A percentile compares a stretch with the other conserved stretches of the same genome.
Conservation (phyloP, 306 rosid species). For the Castanea sativa region DNA sequence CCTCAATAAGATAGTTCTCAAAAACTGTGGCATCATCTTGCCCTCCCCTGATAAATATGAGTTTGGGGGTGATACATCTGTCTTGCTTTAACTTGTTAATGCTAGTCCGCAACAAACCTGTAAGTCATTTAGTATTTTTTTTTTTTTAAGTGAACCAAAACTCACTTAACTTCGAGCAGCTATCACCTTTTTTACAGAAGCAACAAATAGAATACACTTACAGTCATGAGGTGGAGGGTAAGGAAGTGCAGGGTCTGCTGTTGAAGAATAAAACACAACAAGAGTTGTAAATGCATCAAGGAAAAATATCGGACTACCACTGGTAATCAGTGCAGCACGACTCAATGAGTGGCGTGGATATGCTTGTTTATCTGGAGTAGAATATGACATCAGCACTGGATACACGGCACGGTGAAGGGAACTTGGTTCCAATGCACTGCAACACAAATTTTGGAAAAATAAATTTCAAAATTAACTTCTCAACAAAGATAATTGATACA, state of each 20-base stretch:
- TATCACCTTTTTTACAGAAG: conserved; percentile 1
- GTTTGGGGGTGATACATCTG: conserved; percentile 92
- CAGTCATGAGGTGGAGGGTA: conserved; percentile 98
- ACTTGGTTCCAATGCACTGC: conserved; percentile 85
- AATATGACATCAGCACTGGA: conserved; percentile 83
- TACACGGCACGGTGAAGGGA: conserved; percentile 88
- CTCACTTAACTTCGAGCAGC: conserved; percentile 1
- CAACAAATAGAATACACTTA: conserved; percentile 37
- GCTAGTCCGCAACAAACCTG: conserved; percentile 78
- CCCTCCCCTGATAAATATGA: conserved; percentile 80
- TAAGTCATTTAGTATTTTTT: conserved; percentile 7
- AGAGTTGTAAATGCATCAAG: conserved; percentile 91
- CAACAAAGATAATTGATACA: conserved; percentile 9
- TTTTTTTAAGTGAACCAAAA: conserved; percentile 9
- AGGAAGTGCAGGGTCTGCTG: conserved; percentile 77
- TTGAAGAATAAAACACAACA: conserved; percentile 86
- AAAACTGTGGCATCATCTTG: conserved; percentile 84
- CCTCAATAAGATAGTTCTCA: conserved; percentile 91
- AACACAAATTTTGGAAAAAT: conserved; percentile 26
- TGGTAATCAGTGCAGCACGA: conserved; percentile 90
- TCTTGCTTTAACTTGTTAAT: conserved; percentile 82
- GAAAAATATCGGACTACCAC: conserved; percentile 97
- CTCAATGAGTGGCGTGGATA: conserved; percentile 90
- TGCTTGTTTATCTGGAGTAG: conserved; percentile 84
- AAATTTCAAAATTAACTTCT: conserved; percentile 17